phyloP scores from a whole-genome alignment of 1,284 basidiomycete genomes.

The Ustilago trichophora region DNA sequence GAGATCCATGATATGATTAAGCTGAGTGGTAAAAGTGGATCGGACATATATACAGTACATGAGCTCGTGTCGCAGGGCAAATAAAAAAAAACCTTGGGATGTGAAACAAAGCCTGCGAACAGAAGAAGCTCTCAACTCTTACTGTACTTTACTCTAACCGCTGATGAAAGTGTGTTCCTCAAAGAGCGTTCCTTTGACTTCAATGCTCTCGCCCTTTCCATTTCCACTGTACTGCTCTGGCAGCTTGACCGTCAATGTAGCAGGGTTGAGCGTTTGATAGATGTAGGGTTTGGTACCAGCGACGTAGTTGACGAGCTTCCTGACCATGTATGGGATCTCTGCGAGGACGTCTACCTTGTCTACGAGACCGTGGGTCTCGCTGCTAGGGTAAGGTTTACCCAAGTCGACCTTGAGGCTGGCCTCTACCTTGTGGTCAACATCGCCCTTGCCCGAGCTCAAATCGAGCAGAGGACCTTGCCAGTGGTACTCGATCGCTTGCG shows the following conservation, averaged over 20 bases:
- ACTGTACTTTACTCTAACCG: too few relatives aligned
- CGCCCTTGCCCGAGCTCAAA: constrained; percentile 32
- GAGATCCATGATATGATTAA: too few relatives aligned
- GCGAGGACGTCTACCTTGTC: constrained; percentile 97
- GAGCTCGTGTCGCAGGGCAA: too few relatives aligned
- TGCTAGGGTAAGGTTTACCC: constrained; percentile 49
- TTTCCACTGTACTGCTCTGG: constrained; percentile 66
- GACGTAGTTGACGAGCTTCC: constrained; percentile 87
- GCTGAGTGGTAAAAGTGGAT: too few relatives aligned
- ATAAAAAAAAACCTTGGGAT: too few relatives aligned
- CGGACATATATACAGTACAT: too few relatives aligned
- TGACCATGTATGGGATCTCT: constrained; percentile 91
- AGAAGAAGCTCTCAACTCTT: too few relatives aligned
- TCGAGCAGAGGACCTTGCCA: constrained; percentile 79
- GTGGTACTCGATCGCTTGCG: constrained; percentile 76
- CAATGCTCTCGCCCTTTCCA: constrained; percentile 12
- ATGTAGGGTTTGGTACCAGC: constrained; percentile 91
- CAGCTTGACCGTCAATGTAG: constrained; percentile 75
- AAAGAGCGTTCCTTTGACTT: constrained; percentile 78
- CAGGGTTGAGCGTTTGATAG: constrained; percentile 87
- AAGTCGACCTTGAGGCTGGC: constrained; percentile 52
- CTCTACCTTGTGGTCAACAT: constrained; percentile 31
- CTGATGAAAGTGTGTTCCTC: constrained; percentile 88
- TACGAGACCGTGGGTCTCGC: constrained; percentile 76
- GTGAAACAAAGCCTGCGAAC: too few relatives aligned